These are phyloP conservation scores for Russula earlei DNA, from an alignment of 768 basidiomycete species.

Conservation along the genomic window DNA sequence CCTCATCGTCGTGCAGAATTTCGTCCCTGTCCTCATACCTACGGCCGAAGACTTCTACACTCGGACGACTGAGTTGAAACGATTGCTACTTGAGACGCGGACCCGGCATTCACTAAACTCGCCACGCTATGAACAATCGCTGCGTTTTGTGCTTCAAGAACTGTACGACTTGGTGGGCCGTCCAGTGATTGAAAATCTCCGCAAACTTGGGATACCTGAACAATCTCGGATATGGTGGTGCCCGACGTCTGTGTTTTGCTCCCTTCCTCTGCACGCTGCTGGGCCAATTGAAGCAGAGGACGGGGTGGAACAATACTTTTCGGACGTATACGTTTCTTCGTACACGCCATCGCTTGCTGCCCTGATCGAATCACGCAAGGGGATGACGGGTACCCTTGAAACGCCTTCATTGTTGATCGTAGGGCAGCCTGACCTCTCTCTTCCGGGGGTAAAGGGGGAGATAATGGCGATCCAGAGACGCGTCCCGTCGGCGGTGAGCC, in stretches of 20 bases:
- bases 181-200: background rate
- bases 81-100: background rate
- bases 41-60: background rate
- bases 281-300: background rate
- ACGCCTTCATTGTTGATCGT: background rate
- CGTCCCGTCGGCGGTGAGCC: background rate
- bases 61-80: background rate
- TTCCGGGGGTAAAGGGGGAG: background rate
- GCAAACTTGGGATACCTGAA: constrained; percentile 4
- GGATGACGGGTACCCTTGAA: background rate
- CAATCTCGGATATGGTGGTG: constrained; percentile 17
- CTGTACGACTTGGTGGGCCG: constrained; percentile 6
- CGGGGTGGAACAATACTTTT: too few species aligned
- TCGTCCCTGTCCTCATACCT: constrained; percentile 1
- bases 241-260: constrained; percentile 12
- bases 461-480: background rate
- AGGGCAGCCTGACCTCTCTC: background rate
- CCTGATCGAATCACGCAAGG: constrained; percentile 6
- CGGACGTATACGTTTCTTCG: background rate
- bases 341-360: constrained; percentile 12
- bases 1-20: background rate
- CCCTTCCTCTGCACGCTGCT: constrained; percentile 17
- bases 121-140: background rate
- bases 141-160: constrained; percentile 1
- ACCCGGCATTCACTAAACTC: background rate